Evolutionary conservation across 768 basidiomycete species (phyloP).

Genomic region (Tremella yokohamensis): DNA sequence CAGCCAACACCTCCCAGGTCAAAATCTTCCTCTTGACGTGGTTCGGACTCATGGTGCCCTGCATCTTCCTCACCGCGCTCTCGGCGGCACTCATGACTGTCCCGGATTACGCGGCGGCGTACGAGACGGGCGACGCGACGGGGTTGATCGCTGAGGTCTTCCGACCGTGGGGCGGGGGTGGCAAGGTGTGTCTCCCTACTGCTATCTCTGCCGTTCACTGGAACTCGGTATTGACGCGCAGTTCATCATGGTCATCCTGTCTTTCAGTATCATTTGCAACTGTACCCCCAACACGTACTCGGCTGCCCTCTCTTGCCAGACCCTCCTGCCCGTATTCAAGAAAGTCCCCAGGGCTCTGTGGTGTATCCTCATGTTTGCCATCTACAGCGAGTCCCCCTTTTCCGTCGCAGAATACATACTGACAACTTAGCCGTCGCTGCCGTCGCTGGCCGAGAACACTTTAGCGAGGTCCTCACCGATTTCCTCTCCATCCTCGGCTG

Average conservation of each 20-base stretch:
- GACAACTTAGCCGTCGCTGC: slow-evolving; percentile 20
- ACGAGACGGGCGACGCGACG: slow-evolving; percentile 54
- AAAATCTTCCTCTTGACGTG: slow-evolving; percentile 58
- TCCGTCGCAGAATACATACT: background rate
- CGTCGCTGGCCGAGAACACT: slow-evolving; percentile 53
- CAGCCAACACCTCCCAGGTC: slow-evolving; percentile 53
- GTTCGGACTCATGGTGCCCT: slow-evolving; percentile 57
- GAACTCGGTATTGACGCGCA: slow-evolving; percentile 31
- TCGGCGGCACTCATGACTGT: slow-evolving; percentile 56
- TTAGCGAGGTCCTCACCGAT: slow-evolving; percentile 54
- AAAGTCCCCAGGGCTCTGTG: slow-evolving; percentile 56
- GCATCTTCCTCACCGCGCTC: slow-evolving; percentile 41
- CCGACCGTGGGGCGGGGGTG: slow-evolving; percentile 54
- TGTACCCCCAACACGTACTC: slow-evolving; percentile 56
- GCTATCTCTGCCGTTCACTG: background rate
- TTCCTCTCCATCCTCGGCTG: slow-evolving; percentile 54
- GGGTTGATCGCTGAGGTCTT: slow-evolving; percentile 55
- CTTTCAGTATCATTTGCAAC: slow-evolving; percentile 54
- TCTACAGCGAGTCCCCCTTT: slow-evolving; percentile 20
- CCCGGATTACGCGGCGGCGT: slow-evolving; percentile 54
- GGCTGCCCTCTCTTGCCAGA: slow-evolving; percentile 56
- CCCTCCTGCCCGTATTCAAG: slow-evolving; percentile 55
- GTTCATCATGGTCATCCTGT: slow-evolving; percentile 54
- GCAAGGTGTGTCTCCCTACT: slow-evolving; percentile 19
- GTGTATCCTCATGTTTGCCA: slow-evolving; percentile 53